Evolutionary conservation across 139 green algal species (phyloP).

Genomic region (Chlorella sp.): DNA sequence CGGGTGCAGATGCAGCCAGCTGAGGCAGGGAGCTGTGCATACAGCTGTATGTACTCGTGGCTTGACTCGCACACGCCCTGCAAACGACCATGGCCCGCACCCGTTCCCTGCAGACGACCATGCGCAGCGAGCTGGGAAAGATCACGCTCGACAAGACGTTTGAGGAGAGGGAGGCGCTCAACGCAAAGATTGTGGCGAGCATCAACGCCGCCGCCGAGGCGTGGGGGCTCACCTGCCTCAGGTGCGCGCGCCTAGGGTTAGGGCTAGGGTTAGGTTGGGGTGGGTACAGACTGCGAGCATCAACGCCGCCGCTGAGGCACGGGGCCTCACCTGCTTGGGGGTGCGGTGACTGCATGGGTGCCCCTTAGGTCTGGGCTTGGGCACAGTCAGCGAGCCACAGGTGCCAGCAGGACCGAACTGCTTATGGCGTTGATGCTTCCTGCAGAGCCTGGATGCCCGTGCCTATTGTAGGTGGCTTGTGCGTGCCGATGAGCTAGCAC

Average conservation of each 20-base stretch:
- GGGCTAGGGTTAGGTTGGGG: too few species aligned
- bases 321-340: too few species aligned
- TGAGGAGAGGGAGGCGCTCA: conserved; percentile 89
- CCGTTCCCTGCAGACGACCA: conserved; percentile 71
- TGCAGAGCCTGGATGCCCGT: too few species aligned
- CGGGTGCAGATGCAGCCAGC: background rate
- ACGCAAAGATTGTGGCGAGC: conserved; percentile 75
- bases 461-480: too few species aligned
- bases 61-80: background rate
- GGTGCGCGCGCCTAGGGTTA: conserved; percentile 31
- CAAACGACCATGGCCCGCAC: background rate
- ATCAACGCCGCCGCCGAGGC: conserved; percentile 83
- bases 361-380: too few species aligned
- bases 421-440: too few species aligned
- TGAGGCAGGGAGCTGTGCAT: background rate
- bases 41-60: background rate
- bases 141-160: conserved; percentile 97
- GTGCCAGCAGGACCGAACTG: too few species aligned
- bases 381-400: too few species aligned
- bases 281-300: too few species aligned
- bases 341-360: too few species aligned
- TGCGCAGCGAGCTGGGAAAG: conserved; percentile 93
- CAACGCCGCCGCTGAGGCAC: too few species aligned
- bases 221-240: conserved; percentile 92
- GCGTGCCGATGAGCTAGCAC: too few species aligned